Conservation (phyloP, 2,329 filamentous ascomycete genomes). For the Sporothrix pallida region DNA sequence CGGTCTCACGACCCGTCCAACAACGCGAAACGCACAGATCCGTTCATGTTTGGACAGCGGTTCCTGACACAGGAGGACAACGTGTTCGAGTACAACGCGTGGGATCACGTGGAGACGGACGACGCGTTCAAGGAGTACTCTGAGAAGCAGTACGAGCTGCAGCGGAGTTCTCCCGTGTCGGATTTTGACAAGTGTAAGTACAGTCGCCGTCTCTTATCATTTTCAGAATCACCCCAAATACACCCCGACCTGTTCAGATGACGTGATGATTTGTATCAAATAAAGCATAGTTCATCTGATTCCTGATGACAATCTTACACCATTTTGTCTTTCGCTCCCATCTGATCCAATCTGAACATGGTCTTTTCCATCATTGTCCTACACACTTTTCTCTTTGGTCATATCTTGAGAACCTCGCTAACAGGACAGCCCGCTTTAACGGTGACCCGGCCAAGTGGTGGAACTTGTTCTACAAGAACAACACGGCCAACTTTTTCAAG, state of each 20-base stretch:
- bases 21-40: constrained; percentile 86
- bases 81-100: constrained; percentile 97
- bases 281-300: constrained; percentile 76
- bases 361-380: background rate
- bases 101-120: constrained; percentile 97
- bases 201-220: background rate
- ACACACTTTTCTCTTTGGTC: background rate
- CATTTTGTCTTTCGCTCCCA: constrained; percentile 74
- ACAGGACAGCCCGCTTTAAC: constrained; percentile 75
- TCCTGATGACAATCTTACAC: constrained; percentile 66
- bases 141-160: constrained; percentile 80
- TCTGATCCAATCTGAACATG: constrained; percentile 55
- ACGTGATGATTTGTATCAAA: constrained; percentile 54
- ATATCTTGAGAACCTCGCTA: background rate
- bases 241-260: constrained; percentile 39
- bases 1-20: constrained; percentile 73
- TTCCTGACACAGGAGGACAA: constrained; percentile 83
- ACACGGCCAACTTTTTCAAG: constrained; percentile 97
- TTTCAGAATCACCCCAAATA: background rate
- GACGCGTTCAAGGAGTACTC: constrained; percentile 85
- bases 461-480: constrained; percentile 98
- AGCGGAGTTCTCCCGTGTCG: constrained; percentile 83
- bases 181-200: constrained; percentile 83
- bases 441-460: constrained; percentile 92
- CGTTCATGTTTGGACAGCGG: constrained; percentile 94